phyloP scores from a whole-genome alignment of 768 basidiomycete genomes.

The Trametes coccinea region DNA sequence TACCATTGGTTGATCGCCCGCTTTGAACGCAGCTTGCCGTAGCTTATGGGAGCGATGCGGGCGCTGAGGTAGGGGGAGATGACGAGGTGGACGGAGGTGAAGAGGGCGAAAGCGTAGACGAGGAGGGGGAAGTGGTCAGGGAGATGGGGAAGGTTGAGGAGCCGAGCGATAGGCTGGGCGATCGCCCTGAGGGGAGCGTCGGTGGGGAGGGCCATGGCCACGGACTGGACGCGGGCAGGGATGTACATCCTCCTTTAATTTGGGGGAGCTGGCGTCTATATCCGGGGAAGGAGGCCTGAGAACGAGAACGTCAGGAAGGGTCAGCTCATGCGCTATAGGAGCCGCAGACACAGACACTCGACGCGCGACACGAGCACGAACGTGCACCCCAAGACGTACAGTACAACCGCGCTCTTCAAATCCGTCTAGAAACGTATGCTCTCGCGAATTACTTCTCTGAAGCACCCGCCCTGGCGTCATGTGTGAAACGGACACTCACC shows the following conservation, averaged over 20 bases:
- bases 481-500: too few relatives aligned
- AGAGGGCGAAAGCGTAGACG: conserved; percentile 53
- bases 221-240: conserved; percentile 2
- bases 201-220: conserved; percentile 19
- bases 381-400: too few relatives aligned
- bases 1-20: conserved; percentile 64
- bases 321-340: neutral
- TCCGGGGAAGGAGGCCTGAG: conserved; percentile 1
- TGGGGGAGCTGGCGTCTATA: conserved; percentile 11
- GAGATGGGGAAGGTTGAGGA: conserved; percentile 55
- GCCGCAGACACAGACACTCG: neutral
- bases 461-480: too few relatives aligned
- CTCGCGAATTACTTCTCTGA: neutral
- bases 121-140: conserved; percentile 56
- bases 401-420: too few relatives aligned
- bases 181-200: conserved; percentile 23
- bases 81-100: conserved; percentile 57
- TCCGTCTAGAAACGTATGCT: neutral
- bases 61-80: conserved; percentile 56
- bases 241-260: conserved; percentile 19
- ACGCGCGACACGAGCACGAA: too few relatives aligned
- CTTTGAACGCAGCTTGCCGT: conserved; percentile 44
- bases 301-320: conserved; percentile 1
- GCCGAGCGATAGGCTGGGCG: conserved; percentile 24
- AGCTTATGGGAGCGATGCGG: conserved; percentile 49